Conservation (phyloP, 2,329 filamentous ascomycete species). For the Colletotrichum horii region DNA sequence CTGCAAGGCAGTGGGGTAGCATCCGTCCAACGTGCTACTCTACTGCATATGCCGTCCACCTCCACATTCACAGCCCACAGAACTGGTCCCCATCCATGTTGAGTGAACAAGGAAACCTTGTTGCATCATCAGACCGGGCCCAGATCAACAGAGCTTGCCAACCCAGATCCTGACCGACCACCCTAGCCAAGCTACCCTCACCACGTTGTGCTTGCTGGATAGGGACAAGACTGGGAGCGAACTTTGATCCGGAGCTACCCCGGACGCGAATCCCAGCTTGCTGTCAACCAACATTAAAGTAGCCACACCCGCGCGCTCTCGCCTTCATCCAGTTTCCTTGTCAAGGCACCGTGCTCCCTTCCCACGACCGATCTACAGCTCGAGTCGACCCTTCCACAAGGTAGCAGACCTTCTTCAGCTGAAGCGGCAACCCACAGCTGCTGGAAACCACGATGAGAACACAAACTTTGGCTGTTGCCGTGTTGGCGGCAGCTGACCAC, state of each 20-base stretch:
- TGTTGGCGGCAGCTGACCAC: slow-evolving; percentile 6
- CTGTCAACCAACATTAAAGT: slow-evolving; percentile 13
- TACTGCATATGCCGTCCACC: neutral
- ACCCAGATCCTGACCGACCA: neutral
- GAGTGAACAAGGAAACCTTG: slow-evolving; percentile 6
- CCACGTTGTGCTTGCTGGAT: neutral
- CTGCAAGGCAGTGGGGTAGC: slow-evolving; percentile 1
- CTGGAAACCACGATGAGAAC: neutral
- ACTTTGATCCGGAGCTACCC: neutral
- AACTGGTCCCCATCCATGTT: neutral
- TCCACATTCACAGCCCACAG: neutral
- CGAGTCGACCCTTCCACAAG: neutral
- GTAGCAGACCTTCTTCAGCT: neutral
- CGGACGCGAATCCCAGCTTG: neutral
- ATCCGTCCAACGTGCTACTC: neutral
- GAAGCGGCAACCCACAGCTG: neutral
- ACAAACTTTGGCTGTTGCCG: slow-evolving; percentile 5
- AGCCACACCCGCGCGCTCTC: neutral
- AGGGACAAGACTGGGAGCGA: neutral
- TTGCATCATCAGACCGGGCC: slow-evolving; percentile 12
- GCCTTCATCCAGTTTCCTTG: neutral
- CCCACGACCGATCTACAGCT: neutral
- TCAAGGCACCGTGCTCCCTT: neutral
- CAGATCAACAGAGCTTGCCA: slow-evolving; percentile 2
- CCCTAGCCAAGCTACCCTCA: neutral